Conservation (phyloP, 495 filamentous ascomycete genomes). For the Neurospora terricola region DNA sequence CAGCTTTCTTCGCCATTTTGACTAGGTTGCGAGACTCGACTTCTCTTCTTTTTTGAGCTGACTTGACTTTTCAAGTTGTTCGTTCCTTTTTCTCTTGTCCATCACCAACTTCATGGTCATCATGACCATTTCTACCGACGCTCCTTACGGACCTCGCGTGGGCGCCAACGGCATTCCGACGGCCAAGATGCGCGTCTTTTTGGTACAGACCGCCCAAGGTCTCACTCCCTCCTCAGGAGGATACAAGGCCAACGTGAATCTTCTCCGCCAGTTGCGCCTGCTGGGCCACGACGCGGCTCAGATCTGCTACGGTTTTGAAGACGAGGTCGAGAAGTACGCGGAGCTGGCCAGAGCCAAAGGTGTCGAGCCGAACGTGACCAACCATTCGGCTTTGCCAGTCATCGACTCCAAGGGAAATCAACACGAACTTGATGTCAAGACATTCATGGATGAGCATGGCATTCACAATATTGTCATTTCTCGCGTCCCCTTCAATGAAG, state of each 20-base stretch:
- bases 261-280: constrained; percentile 12
- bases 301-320: constrained; percentile 16
- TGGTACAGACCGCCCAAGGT: constrained; percentile 24
- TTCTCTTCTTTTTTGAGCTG: background rate
- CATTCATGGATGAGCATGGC: constrained; percentile 16
- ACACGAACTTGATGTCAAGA: constrained; percentile 7
- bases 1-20: background rate
- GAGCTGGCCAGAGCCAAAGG: constrained; percentile 10
- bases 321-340: constrained; percentile 11
- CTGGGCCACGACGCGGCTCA: constrained; percentile 15
- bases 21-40: background rate
- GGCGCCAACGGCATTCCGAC: background rate
- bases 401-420: background rate
- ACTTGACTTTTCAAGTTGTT: background rate
- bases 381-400: background rate
- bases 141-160: background rate
- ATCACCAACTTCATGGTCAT: background rate
- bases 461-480: constrained; percentile 16
- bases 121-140: background rate
- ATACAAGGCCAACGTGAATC: constrained; percentile 21
- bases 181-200: constrained; percentile 16
- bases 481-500: constrained; percentile 7
- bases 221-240: constrained; percentile 23
- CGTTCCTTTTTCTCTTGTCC: background rate
- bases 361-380: constrained; percentile 8